Evolutionary conservation across 1,284 basidiomycete species (phyloP).

Genomic region (Cerioporus squamosus): DNA sequence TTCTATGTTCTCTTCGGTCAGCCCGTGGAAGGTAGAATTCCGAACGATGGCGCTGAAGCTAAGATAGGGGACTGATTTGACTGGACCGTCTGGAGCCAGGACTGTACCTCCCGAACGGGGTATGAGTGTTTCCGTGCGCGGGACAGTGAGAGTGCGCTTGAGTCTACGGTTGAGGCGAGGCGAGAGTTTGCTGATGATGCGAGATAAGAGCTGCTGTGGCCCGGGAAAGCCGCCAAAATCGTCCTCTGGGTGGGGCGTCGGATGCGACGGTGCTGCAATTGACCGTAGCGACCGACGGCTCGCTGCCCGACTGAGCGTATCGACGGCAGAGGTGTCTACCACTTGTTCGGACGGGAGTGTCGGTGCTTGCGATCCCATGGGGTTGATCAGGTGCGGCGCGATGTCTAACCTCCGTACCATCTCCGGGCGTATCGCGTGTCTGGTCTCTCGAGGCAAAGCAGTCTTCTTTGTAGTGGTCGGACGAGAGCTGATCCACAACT

Average conservation of each 20-base stretch:
- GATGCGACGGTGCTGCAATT: not conserved
- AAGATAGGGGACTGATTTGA: conserved; percentile 78
- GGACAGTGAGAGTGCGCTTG: conserved; percentile 73
- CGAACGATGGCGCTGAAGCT: conserved; percentile 84
- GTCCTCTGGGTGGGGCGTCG: conserved; percentile 5
- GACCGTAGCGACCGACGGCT: conserved; percentile 17
- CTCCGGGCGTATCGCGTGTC: conserved; percentile 52
- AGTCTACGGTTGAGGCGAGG: conserved; percentile 60
- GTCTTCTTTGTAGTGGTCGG: not conserved
- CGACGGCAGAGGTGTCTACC: conserved; percentile 2
- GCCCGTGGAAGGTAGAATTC: conserved; percentile 85
- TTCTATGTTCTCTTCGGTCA: conserved; percentile 86
- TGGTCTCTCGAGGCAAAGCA: not conserved
- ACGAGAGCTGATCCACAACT: not conserved
- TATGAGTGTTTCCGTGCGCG: conserved; percentile 68
- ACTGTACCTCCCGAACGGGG: conserved; percentile 33
- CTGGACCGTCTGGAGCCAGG: conserved; percentile 37
- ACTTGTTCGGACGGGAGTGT: conserved; percentile 1
- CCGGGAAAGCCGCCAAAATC: conserved; percentile 89
- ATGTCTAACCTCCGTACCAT: conserved; percentile 85
- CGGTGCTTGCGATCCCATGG: conserved; percentile 41
- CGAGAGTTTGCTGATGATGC: conserved; percentile 55
- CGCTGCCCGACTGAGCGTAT: conserved; percentile 1
- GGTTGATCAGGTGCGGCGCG: conserved; percentile 75
- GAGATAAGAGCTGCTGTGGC: conserved; percentile 62